Percentiles rank a stretch among this genome's conserved stretches.
Conservation (phyloP, 768 basidiomycete species). For the Crassisporium funariophilum region DNA sequence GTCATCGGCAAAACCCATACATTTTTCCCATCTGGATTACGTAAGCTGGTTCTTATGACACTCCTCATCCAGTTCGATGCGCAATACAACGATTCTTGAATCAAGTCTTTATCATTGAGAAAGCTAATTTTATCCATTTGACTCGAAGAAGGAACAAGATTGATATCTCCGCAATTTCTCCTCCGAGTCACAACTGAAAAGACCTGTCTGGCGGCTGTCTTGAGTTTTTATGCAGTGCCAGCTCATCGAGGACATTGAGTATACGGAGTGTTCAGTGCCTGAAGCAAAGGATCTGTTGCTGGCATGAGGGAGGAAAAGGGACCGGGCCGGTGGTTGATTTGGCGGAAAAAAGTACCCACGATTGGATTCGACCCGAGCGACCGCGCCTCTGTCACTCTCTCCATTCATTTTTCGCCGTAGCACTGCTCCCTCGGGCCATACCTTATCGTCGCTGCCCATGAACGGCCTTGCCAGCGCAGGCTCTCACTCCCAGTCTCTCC, state of each 20-base stretch:
- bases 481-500: constrained; percentile 30
- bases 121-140: too few relatives aligned
- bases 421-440: constrained; percentile 27
- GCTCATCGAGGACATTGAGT: too few relatives aligned
- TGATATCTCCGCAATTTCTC: too few relatives aligned
- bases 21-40: constrained; percentile 25
- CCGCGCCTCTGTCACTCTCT: constrained; percentile 25
- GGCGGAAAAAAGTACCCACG: constrained; percentile 42
- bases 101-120: too few relatives aligned
- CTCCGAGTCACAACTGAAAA: too few relatives aligned
- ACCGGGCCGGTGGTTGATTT: constrained; percentile 25
- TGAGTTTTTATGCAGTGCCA: too few relatives aligned
- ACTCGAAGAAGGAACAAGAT: too few relatives aligned
- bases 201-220: too few relatives aligned
- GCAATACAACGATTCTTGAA: too few relatives aligned
- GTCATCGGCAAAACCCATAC: constrained; percentile 7
- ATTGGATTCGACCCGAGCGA: constrained; percentile 18
- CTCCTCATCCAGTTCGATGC: too few relatives aligned
- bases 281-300: neutral
- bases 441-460: constrained; percentile 42
- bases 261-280: too few relatives aligned
- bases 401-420: constrained; percentile 32
- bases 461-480: constrained; percentile 40
- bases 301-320: neutral
- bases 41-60: too few relatives aligned